Conservation (phyloP, 2,329 filamentous ascomycete genomes). For the Didymella lethalis region DNA sequence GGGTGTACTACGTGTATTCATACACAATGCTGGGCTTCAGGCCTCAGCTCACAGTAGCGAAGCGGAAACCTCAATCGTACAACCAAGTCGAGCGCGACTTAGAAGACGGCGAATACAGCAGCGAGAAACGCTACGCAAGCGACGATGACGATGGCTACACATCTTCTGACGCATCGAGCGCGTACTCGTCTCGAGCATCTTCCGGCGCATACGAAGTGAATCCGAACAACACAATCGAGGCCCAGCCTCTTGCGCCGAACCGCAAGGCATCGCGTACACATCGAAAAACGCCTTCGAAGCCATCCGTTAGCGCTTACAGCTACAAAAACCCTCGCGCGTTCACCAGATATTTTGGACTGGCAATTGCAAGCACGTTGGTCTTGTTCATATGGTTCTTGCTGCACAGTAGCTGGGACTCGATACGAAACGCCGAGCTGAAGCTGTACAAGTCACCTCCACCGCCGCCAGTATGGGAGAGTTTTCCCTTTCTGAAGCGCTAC, state of each 20-base stretch:
- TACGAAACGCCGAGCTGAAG: conserved; percentile 65
- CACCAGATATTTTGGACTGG: conserved; percentile 79
- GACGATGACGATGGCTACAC: conserved; percentile 42
- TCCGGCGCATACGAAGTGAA: conserved; percentile 40
- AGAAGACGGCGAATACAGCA: conserved; percentile 45
- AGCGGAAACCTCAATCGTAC: conserved; percentile 48
- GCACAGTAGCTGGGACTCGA: conserved; percentile 75
- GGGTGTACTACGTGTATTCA: conserved; percentile 4
- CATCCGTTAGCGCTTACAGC: conserved; percentile 50
- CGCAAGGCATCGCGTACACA: conserved; percentile 24
- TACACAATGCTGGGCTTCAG: conserved; percentile 48
- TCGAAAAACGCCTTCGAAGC: conserved; percentile 33
- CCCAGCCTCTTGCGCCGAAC: conserved; percentile 30
- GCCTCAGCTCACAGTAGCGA: conserved; percentile 44
- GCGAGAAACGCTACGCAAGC: conserved; percentile 53
- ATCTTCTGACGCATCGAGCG: conserved; percentile 54
- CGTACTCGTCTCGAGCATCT: conserved; percentile 63
- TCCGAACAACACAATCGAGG: conserved; percentile 35
- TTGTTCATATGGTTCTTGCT: conserved; percentile 80
- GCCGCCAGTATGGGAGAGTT: conserved; percentile 83
- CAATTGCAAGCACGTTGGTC: conserved; percentile 72
- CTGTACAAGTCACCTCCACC: conserved; percentile 67
- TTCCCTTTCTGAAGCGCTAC: conserved; percentile 85
- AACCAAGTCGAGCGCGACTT: conserved; percentile 44
- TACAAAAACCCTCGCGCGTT: conserved; percentile 76